Evolutionary conservation across 345 rosid species (phyloP).

Genomic region (Eucalyptus dawsonii): DNA sequence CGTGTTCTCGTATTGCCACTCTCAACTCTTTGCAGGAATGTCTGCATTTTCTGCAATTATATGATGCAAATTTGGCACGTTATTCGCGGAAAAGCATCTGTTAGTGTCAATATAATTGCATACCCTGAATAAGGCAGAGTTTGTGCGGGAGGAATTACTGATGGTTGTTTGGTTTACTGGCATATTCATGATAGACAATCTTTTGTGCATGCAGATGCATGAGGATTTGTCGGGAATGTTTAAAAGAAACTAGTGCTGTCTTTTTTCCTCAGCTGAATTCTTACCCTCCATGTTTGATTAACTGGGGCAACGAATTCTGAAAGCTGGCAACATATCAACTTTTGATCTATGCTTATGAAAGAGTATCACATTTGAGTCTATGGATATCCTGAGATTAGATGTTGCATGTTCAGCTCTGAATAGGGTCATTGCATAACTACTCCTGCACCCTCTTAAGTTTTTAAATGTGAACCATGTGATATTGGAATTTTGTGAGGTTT

Average conservation of each 20-base stretch:
- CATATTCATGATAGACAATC: not conserved
- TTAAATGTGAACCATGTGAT: not conserved
- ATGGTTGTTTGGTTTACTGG: not conserved
- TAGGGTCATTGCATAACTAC: not conserved
- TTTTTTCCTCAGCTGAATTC: not conserved
- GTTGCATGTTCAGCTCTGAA: not conserved
- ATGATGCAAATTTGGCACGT: not conserved
- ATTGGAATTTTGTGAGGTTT: not conserved
- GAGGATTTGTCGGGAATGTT: not conserved
- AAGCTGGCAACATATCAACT: not conserved
- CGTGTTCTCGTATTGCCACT: not conserved
- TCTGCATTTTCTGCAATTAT: not conserved
- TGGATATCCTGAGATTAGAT: not conserved
- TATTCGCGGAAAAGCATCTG: not conserved
- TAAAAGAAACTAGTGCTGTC: not conserved
- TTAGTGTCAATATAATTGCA: not conserved
- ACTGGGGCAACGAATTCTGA: not conserved
- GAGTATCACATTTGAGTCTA: not conserved
- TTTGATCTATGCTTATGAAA: not conserved
- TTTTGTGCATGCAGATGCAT: not conserved
- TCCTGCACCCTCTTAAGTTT: not conserved
- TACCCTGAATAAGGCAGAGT: not conserved
- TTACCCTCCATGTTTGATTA: not conserved
- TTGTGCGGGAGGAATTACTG: not conserved
- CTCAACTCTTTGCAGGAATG: not conserved